Conservation (phyloP, 805 yeast genomes). For the Millerago galiae region DNA sequence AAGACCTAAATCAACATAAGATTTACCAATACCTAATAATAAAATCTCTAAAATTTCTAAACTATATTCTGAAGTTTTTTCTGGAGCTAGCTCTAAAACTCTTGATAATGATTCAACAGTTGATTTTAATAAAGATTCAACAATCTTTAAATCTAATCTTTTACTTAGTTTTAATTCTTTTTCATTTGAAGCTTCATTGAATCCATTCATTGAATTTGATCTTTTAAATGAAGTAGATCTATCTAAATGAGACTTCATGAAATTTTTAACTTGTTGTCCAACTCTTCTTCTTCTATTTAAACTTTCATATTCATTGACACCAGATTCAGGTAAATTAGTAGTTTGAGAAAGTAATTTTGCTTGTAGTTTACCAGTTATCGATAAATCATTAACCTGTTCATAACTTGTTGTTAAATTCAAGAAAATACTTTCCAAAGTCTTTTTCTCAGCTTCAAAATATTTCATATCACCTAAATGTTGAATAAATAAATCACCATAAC, state of each 20-base stretch:
- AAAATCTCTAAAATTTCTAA: slow-evolving; percentile 62
- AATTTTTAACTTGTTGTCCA: slow-evolving; percentile 43
- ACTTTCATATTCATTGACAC: slow-evolving; percentile 23
- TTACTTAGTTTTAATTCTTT: slow-evolving; percentile 4
- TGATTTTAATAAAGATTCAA: slow-evolving; percentile 61
- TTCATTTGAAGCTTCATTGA: slow-evolving; percentile 2
- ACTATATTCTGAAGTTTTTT: slow-evolving; percentile 49
- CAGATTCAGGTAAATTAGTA: slow-evolving; percentile 6
- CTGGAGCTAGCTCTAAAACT: slow-evolving; percentile 66
- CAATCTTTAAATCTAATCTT: slow-evolving; percentile 34
- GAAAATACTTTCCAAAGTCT: slow-evolving; percentile 44
- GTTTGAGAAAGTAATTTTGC: slow-evolving; percentile 6
- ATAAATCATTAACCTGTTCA: slow-evolving; percentile 27
- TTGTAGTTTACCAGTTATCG: slow-evolving; percentile 26
- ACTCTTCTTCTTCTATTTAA: slow-evolving; percentile 32
- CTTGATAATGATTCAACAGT: slow-evolving; percentile 76
- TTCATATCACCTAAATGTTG: slow-evolving; percentile 59
- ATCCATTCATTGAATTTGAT: slow-evolving; percentile 14
- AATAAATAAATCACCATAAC: slow-evolving; percentile 65
- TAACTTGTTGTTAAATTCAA: slow-evolving; percentile 27
- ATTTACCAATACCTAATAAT: slow-evolving; percentile 62
- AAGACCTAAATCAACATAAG: slow-evolving; percentile 68
- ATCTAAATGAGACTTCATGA: slow-evolving; percentile 48
- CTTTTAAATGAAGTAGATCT: slow-evolving; percentile 31
- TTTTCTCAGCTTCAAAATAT: slow-evolving; percentile 68